A percentile compares a stretch with the other conserved stretches of the same genome.
phyloP scores from a whole-genome alignment of 2,329 filamentous ascomycete species.

The Blastomyces percursus region DNA sequence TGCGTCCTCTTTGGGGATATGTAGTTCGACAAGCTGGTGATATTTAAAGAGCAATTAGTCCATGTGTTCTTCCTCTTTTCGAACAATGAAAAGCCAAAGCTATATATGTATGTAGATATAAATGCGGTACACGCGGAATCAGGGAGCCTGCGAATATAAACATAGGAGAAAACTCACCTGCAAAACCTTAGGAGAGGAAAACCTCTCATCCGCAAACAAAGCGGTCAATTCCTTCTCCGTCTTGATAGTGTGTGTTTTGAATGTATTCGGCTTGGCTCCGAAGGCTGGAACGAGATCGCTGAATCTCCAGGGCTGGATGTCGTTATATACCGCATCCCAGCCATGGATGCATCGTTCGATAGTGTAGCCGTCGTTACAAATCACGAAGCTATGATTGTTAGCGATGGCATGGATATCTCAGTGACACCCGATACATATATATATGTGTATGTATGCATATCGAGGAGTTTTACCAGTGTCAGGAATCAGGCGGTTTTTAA shows the following conservation, averaged over 20 bases:
- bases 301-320: slow-evolving; percentile 62
- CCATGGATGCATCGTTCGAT: slow-evolving; percentile 80
- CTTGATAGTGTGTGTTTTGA: slow-evolving; percentile 52
- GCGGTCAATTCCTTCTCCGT: slow-evolving; percentile 55
- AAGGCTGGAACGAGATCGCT: slow-evolving; percentile 57
- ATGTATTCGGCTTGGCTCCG: slow-evolving; percentile 46
- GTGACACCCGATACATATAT: background rate
- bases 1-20: slow-evolving; percentile 66
- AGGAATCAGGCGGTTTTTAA: slow-evolving; percentile 9
- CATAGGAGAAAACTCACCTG: slow-evolving; percentile 22
- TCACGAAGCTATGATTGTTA: slow-evolving; percentile 45
- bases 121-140: background rate
- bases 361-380: slow-evolving; percentile 76
- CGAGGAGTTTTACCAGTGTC: background rate
- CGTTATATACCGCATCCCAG: slow-evolving; percentile 65
- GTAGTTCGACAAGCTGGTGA: slow-evolving; percentile 63
- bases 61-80: background rate
- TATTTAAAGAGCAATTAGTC: slow-evolving; percentile 29
- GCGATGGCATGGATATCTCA: background rate
- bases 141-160: background rate
- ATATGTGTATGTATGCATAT: background rate
- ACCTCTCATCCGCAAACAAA: slow-evolving; percentile 52
- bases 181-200: slow-evolving; percentile 41
- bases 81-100: background rate
- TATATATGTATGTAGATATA: background rate